phyloP scores from a whole-genome alignment of 2,329 filamentous ascomycete species.

The Chaetomium sp. region DNA sequence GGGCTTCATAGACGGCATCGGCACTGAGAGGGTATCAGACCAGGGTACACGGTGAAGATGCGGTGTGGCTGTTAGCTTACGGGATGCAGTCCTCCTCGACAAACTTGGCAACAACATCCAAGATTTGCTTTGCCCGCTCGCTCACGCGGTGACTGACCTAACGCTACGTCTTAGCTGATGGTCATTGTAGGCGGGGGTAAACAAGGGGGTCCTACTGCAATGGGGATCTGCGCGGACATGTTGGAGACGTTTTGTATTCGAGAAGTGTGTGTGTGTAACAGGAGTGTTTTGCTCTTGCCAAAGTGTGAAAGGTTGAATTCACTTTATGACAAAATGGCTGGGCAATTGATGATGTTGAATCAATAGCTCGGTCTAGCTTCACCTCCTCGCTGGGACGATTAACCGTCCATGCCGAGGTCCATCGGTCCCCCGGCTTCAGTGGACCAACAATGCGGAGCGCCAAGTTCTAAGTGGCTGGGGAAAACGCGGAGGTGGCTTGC shows the following conservation, averaged over 20 bases:
- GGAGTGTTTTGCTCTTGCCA: background rate
- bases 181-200: background rate
- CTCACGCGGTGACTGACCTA: constrained; percentile 63
- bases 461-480: constrained; percentile 19
- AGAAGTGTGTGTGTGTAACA: background rate
- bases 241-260: constrained; percentile 7
- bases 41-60: background rate
- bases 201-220: constrained; percentile 44
- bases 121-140: constrained; percentile 78
- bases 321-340: background rate
- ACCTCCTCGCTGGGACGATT: constrained; percentile 18
- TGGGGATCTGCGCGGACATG: constrained; percentile 52
- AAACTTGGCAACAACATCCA: constrained; percentile 91
- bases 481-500: constrained; percentile 25
- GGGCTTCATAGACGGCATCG: constrained; percentile 77
- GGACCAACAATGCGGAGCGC: constrained; percentile 13
- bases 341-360: constrained; percentile 19
- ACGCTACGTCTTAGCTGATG: constrained; percentile 16
- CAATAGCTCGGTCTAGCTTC: constrained; percentile 16
- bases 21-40: constrained; percentile 51
- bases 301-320: background rate
- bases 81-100: constrained; percentile 94
- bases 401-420: constrained; percentile 26
- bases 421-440: constrained; percentile 18
- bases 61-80: constrained; percentile 46